A percentile compares a stretch with the other conserved stretches of the same genome.
Conservation (phyloP, 768 basidiomycete genomes). For the Kwoniella bestiolae region DNA sequence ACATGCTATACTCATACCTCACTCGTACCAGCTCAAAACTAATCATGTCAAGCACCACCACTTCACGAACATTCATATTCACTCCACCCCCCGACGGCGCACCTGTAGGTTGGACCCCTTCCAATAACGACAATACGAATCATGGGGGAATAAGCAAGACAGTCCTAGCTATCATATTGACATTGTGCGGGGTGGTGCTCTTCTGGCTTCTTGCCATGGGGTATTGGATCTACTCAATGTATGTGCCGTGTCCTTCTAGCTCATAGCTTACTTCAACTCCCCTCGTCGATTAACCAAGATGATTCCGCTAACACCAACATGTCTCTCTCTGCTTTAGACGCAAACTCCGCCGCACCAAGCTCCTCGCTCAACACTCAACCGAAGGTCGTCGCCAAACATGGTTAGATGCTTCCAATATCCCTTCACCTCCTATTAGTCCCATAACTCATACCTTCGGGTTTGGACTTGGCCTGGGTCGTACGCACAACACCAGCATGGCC, state of each 20-base stretch:
- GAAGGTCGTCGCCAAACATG: slow-evolving; percentile 10
- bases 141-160: background rate
- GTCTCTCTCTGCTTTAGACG: background rate
- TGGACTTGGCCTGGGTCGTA: background rate
- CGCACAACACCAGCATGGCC: no score
- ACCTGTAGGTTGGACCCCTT: background rate
- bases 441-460: background rate
- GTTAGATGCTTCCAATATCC: background rate
- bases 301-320: background rate
- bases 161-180: background rate
- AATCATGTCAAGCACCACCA: background rate
- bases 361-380: background rate
- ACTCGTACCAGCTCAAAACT: background rate
- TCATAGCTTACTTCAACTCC: no score
- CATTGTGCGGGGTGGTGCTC: background rate
- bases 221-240: background rate
- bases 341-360: background rate
- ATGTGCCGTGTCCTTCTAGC: no score
- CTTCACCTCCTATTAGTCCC: background rate
- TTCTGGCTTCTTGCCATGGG: slow-evolving; percentile 2
- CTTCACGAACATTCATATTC: background rate
- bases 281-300: no score
- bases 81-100: background rate
- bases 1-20: background rate
- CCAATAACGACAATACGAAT: background rate